phyloP scores from a whole-genome alignment of 228 moss, liverwort and hornwort species.

The Sphagnum fallax region DNA sequence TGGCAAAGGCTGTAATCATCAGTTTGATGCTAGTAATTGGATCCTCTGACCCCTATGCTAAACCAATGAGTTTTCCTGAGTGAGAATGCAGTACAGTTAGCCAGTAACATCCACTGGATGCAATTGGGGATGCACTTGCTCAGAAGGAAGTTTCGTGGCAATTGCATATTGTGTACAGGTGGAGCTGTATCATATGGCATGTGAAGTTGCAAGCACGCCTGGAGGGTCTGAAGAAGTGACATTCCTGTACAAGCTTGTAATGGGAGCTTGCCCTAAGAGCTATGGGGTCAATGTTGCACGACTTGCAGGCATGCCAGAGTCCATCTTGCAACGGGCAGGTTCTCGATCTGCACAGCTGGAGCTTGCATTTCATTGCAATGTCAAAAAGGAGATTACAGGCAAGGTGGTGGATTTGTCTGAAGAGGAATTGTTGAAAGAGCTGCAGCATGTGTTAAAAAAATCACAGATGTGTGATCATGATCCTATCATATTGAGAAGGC shows the following conservation, averaged over 20 bases:
- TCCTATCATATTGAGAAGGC: slow-evolving; percentile 14
- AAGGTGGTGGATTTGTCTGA: slow-evolving; percentile 7
- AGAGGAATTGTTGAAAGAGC: slow-evolving; percentile 28
- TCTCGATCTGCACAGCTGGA: slow-evolving; percentile 77
- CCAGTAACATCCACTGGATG: too few relatives aligned
- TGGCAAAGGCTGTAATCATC: neutral
- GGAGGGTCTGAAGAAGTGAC: slow-evolving; percentile 86
- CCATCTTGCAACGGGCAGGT: slow-evolving; percentile 64
- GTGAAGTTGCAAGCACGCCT: slow-evolving; percentile 71
- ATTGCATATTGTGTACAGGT: slow-evolving; percentile 37
- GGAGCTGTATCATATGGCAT: slow-evolving; percentile 88
- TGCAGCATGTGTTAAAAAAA: slow-evolving; percentile 20
- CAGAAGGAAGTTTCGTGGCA: neutral
- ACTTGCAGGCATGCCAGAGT: slow-evolving; percentile 90
- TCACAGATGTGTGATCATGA: slow-evolving; percentile 11
- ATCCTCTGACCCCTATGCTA: too few relatives aligned
- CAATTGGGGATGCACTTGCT: too few relatives aligned
- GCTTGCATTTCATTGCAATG: slow-evolving; percentile 38
- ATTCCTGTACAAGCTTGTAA: slow-evolving; percentile 81
- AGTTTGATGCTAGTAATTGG: neutral
- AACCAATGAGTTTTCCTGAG: too few relatives aligned
- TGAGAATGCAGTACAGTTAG: too few relatives aligned
- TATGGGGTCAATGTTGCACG: slow-evolving; percentile 98
- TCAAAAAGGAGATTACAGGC: slow-evolving; percentile 1
- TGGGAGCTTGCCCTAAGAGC: slow-evolving; percentile 93